Percentiles rank a stretch among this genome's conserved stretches.
These are phyloP conservation scores for Erodium moschatum DNA, from an alignment of 441 rosid genomes.

Conservation along the genomic window DNA sequence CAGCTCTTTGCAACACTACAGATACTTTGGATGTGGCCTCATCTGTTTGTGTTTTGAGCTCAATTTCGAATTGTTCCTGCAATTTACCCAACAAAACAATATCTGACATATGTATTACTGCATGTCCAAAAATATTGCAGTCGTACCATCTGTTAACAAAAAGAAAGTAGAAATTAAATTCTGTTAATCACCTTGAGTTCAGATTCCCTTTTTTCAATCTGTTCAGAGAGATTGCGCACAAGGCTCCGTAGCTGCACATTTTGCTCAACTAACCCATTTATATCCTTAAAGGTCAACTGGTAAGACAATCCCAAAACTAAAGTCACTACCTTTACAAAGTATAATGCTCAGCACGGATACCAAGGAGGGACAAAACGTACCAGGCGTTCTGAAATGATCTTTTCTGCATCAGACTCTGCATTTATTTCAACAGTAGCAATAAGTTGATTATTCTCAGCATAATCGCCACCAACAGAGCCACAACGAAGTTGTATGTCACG, in stretches of 20 bases:
- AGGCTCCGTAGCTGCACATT: conserved; percentile 89
- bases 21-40: conserved; percentile 86
- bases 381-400: conserved; percentile 66
- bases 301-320: conserved; percentile 20
- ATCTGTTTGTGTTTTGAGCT: conserved; percentile 59
- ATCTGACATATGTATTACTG: neutral
- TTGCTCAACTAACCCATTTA: conserved; percentile 93
- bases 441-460: conserved; percentile 31
- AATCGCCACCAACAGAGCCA: conserved; percentile 47
- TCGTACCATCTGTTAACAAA: neutral
- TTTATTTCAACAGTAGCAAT: conserved; percentile 42
- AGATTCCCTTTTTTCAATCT: conserved; percentile 59
- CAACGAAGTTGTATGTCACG: conserved; percentile 87
- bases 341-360: conserved; percentile 13
- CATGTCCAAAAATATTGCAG: neutral
- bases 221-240: conserved; percentile 74
- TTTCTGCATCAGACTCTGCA: conserved; percentile 54
- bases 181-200: conserved; percentile 59
- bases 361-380: conserved; percentile 32
- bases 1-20: conserved; percentile 75
- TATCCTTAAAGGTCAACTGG: conserved; percentile 88
- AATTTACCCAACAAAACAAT: conserved; percentile 16
- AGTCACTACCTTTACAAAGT: conserved; percentile 1
- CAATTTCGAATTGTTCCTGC: conserved; percentile 64
- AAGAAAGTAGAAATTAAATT: neutral